These are phyloP conservation scores for Plantago elongata DNA, from an alignment of 257 asterid species.

Conservation along the genomic window DNA sequence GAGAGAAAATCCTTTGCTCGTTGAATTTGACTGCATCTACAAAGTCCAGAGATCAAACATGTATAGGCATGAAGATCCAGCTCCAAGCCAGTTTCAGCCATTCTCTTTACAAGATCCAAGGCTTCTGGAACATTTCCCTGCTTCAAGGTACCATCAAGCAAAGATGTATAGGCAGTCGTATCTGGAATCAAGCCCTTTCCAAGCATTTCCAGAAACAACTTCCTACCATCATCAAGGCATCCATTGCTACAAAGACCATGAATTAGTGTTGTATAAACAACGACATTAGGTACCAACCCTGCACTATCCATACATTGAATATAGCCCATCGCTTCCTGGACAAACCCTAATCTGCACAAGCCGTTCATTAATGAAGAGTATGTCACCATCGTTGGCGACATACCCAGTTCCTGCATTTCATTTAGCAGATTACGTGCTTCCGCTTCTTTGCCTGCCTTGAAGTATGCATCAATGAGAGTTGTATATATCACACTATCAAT, in stretches of 20 bases:
- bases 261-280: slow-evolving; percentile 64
- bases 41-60: slow-evolving; percentile 71
- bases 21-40: slow-evolving; percentile 51
- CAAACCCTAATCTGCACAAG: slow-evolving; percentile 62
- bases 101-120: slow-evolving; percentile 51
- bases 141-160: slow-evolving; percentile 68
- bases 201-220: slow-evolving; percentile 61
- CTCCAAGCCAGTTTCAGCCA: slow-evolving; percentile 54
- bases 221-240: slow-evolving; percentile 50
- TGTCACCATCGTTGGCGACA: slow-evolving; percentile 56
- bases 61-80: slow-evolving; percentile 80
- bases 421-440: slow-evolving; percentile 60
- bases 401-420: slow-evolving; percentile 66
- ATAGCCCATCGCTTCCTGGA: slow-evolving; percentile 61
- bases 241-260: slow-evolving; percentile 65
- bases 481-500: slow-evolving; percentile 61
- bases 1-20: slow-evolving; percentile 55
- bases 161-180: slow-evolving; percentile 55
- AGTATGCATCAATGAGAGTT: slow-evolving; percentile 61
- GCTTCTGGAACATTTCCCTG: slow-evolving; percentile 64
- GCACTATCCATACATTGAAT: slow-evolving; percentile 40
- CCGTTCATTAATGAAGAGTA: slow-evolving; percentile 62
- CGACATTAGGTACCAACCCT: slow-evolving; percentile 65
- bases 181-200: slow-evolving; percentile 64
- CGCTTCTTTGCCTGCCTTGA: slow-evolving; percentile 57